Base-by-base conservation (phyloP, 2,329 filamentous ascomycete species). In the Botrytis medusae region DNA sequence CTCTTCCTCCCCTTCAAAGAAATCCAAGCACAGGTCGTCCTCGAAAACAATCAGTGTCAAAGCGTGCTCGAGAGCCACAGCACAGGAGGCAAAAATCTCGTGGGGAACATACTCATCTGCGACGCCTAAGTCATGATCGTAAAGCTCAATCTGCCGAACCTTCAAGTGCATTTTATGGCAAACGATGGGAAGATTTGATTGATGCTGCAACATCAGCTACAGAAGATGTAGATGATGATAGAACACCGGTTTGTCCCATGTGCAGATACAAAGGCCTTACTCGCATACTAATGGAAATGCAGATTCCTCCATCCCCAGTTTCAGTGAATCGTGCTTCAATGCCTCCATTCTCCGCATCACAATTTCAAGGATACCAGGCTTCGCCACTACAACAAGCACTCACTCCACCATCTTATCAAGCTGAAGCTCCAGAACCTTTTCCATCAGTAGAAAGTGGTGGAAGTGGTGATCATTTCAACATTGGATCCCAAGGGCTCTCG, bases 151-250 rank as follows among this genome's bases (percentile, higher is more conserved):
- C 94, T 25, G 93, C 93, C 60, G 95, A 98, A 82, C 94, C 95
- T 37, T 89, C 91, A 73, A 90, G 77, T 74, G 76, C 69, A 29
- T 71, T 79, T 46, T 72, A 72, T 29, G 94, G 93, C 77, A 97
- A 96, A 84, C 88, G 95, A 79, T 98, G 95, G 96, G 94, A 97
- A 83, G 95, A 98, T 82, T 87, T 98, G 74, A 97, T 98, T 77
- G 95, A 98, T 83, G 95, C 95, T 70, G 95, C 93, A 72, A 94
- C 95, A 46, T 97, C 94, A 75, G 94, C 95, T 42, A 97, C 94
- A 4, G 95, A 97, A 84, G 95, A 92, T 79, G 88, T 96, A 80
- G 94, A 97, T 81, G 94, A 95, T 80, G 95, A 97, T 82, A 89
- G 95, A 81, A 97, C 93, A 81, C 93, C 93, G 80, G 93, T 97